phyloP scores from a whole-genome alignment of 1,139 yeast species.

The Nakaseomyces sp. region DNA sequence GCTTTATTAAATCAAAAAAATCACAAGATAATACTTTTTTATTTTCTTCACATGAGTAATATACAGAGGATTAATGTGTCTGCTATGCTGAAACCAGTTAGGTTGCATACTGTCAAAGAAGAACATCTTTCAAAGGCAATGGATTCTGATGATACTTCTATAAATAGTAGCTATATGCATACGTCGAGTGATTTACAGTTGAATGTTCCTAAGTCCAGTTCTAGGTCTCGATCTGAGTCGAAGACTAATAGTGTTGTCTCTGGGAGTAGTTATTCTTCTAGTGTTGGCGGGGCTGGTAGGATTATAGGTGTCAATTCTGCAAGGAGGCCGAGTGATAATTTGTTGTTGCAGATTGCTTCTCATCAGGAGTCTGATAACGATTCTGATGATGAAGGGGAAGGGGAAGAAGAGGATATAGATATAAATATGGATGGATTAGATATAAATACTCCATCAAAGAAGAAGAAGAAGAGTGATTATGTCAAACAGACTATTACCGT shows the following conservation, averaged over 20 bases:
- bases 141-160: no score
- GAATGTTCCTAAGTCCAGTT: neutral
- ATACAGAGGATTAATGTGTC: neutral
- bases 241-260: slow-evolving; percentile 2
- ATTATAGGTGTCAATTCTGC: slow-evolving; percentile 19
- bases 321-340: slow-evolving; percentile 24
- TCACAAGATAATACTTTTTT: no score
- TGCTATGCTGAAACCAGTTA: neutral
- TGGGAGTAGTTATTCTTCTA: neutral
- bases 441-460: no score
- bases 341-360: slow-evolving; percentile 14
- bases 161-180: no score
- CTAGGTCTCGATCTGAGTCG: neutral
- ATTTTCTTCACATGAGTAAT: no score
- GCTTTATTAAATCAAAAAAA: no score
- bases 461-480: no score
- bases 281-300: slow-evolving; percentile 10
- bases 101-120: neutral
- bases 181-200: neutral
- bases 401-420: no score
- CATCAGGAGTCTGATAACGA: slow-evolving; percentile 8
- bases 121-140: neutral
- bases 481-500: no score
- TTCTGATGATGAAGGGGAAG: neutral
- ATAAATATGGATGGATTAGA: no score